Percentiles rank a stretch among this genome's conserved stretches.
Evolutionary conservation across 2,329 filamentous ascomycete genomes (phyloP).

Genomic region (Phyllosticta citrichinensis): DNA sequence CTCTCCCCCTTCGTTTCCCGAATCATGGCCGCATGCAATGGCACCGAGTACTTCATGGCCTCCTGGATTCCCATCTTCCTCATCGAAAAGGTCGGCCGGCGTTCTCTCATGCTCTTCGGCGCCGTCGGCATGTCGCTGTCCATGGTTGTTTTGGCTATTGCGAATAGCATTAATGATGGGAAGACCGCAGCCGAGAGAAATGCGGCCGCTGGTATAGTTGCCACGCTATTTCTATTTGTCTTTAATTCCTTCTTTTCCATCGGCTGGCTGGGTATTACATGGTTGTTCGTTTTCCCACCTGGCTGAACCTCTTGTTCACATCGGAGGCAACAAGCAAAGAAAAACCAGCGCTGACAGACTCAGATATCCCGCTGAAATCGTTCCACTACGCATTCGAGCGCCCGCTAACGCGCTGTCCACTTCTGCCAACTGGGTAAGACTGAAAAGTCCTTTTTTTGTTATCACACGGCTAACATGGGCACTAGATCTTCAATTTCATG

Average conservation of each 20-base stretch:
- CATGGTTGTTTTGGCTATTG: conserved; percentile 26
- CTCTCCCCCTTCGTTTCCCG: conserved; percentile 25
- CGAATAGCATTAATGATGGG: conserved; percentile 18
- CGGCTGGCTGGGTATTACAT: conserved; percentile 70
- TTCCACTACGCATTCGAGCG: conserved; percentile 77
- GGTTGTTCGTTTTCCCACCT: conserved; percentile 12
- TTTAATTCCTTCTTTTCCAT: conserved; percentile 88
- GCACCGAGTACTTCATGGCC: conserved; percentile 32
- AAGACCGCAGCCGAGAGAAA: conserved; percentile 6
- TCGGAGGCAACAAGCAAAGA: neutral
- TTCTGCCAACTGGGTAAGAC: conserved; percentile 64
- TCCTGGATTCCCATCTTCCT: conserved; percentile 33
- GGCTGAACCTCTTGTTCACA: conserved; percentile 11
- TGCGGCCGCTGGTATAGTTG: conserved; percentile 12
- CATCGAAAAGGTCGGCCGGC: conserved; percentile 30
- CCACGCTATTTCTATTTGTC: conserved; percentile 77
- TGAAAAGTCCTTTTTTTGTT: conserved; percentile 39
- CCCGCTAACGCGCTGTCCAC: conserved; percentile 81
- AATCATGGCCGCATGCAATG: conserved; percentile 30
- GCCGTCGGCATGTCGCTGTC: conserved; percentile 25
- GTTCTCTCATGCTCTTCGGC: conserved; percentile 29
- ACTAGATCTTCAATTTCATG: conserved; percentile 39
- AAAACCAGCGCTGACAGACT: conserved; percentile 10
- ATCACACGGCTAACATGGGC: neutral
- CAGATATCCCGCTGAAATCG: conserved; percentile 60